Conservation (phyloP, 495 filamentous ascomycete genomes). For the Mytilinidion resinicola region DNA sequence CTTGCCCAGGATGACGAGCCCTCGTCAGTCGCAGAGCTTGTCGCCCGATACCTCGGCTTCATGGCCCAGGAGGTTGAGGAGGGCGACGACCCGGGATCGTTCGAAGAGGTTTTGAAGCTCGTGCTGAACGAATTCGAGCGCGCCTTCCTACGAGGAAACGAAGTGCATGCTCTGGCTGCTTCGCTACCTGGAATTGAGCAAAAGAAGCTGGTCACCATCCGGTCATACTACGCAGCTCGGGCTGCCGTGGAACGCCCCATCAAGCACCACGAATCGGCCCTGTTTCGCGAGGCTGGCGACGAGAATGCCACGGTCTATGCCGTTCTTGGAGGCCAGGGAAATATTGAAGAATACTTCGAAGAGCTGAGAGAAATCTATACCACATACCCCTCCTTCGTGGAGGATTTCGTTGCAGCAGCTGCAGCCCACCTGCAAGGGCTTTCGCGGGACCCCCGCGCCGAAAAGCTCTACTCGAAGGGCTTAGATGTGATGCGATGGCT, state of each 20-base stretch:
- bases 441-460: constrained; percentile 77
- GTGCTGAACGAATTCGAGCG: constrained; percentile 92
- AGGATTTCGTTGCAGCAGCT: constrained; percentile 69
- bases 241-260: constrained; percentile 74
- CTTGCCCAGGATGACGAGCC: constrained; percentile 96
- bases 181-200: constrained; percentile 75
- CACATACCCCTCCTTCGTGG: constrained; percentile 84
- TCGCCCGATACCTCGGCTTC: constrained; percentile 86
- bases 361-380: constrained; percentile 86
- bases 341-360: constrained; percentile 98
- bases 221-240: constrained; percentile 84
- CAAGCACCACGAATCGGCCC: constrained; percentile 83
- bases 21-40: constrained; percentile 82
- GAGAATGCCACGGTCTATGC: constrained; percentile 73
- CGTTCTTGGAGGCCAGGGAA: constrained; percentile 97
- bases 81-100: constrained; percentile 82
- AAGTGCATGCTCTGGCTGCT: constrained; percentile 85
- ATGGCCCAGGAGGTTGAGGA: constrained; percentile 79
- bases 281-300: constrained; percentile 81
- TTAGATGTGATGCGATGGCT: constrained; percentile 92
- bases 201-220: constrained; percentile 83
- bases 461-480: constrained; percentile 93
- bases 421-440: constrained; percentile 77
- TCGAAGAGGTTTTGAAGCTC: constrained; percentile 80
- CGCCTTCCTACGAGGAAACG: constrained; percentile 88